These are phyloP conservation scores for Aspergillus sclerotiicarbonarius DNA, from an alignment of 495 filamentous ascomycete genomes.

Conservation along the genomic window DNA sequence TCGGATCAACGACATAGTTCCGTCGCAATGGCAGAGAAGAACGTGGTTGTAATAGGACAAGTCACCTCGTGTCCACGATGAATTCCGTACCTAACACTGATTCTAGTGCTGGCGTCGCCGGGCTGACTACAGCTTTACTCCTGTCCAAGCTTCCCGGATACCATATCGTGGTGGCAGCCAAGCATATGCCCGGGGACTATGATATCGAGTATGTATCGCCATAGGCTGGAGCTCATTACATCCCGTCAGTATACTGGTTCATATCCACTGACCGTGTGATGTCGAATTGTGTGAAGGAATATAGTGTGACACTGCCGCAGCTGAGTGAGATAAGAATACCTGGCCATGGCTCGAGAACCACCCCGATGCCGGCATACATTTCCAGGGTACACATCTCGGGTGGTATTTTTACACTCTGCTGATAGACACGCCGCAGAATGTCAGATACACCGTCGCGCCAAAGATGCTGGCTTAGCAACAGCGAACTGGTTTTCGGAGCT, in stretches of 20 bases:
- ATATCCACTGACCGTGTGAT: too few relatives aligned
- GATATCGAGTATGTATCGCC: conserved; percentile 89
- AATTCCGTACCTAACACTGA: too few relatives aligned
- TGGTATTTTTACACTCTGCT: too few relatives aligned
- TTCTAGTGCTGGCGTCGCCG: conserved; percentile 88
- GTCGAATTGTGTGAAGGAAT: neutral
- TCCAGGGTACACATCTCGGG: conserved; percentile 60
- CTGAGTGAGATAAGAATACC: neutral
- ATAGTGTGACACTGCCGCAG: too few relatives aligned
- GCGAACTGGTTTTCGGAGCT: conserved; percentile 67
- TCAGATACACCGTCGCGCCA: too few relatives aligned
- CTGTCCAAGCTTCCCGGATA: conserved; percentile 67
- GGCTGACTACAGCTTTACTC: conserved; percentile 85
- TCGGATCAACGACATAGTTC: too few relatives aligned
- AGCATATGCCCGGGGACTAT: conserved; percentile 79
- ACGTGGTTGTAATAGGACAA: too few relatives aligned
- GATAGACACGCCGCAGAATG: too few relatives aligned
- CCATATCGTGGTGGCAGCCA: conserved; percentile 72
- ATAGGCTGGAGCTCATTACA: conserved; percentile 85
- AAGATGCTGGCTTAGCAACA: conserved; percentile 45
- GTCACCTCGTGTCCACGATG: too few relatives aligned
- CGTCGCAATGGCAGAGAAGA: too few relatives aligned
- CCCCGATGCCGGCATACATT: conserved; percentile 81
- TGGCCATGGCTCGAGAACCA: conserved; percentile 51
- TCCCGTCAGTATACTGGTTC: conserved; percentile 68